A percentile compares a stretch with the other conserved stretches of the same genome.
Evolutionary conservation across 2,329 filamentous ascomycete species (phyloP).

Genomic region (Orbilia oligospora): DNA sequence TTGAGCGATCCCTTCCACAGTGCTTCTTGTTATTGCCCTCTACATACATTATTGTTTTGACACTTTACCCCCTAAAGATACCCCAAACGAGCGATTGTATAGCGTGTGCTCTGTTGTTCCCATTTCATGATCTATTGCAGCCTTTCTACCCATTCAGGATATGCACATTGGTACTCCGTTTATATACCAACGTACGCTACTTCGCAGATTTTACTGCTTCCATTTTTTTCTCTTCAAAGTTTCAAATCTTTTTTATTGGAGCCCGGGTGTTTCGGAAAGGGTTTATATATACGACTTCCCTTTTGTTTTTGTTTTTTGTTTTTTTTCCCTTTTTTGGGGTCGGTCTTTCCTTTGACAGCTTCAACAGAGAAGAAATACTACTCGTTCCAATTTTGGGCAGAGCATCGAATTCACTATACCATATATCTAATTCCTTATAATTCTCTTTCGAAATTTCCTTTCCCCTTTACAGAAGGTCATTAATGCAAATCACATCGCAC

Average conservation of each 20-base stretch:
- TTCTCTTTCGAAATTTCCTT: not conserved
- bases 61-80: slow-evolving; percentile 38
- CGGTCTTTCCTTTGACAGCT: not conserved
- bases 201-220: not conserved
- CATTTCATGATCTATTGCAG: not conserved
- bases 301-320: slow-evolving; percentile 1
- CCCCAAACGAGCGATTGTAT: slow-evolving; percentile 44
- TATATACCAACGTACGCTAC: not conserved
- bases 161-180: not conserved
- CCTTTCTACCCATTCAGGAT: not conserved
- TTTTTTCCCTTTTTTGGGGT: not conserved
- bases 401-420: not conserved
- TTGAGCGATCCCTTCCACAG: slow-evolving; percentile 2
- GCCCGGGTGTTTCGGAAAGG: slow-evolving; percentile 54
- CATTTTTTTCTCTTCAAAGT: not conserved
- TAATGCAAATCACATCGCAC: not conserved
- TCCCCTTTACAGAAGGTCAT: not conserved
- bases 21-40: not conserved
- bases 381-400: not conserved
- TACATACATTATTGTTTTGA: slow-evolving; percentile 10
- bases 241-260: slow-evolving; percentile 50
- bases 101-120: slow-evolving; percentile 20
- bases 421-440: slow-evolving; percentile 3
- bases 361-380: not conserved
- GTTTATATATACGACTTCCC: slow-evolving; percentile 25